Conservation (phyloP, 371 early-diverging fungal genomes). For the Rhizopus delemar region DNA sequence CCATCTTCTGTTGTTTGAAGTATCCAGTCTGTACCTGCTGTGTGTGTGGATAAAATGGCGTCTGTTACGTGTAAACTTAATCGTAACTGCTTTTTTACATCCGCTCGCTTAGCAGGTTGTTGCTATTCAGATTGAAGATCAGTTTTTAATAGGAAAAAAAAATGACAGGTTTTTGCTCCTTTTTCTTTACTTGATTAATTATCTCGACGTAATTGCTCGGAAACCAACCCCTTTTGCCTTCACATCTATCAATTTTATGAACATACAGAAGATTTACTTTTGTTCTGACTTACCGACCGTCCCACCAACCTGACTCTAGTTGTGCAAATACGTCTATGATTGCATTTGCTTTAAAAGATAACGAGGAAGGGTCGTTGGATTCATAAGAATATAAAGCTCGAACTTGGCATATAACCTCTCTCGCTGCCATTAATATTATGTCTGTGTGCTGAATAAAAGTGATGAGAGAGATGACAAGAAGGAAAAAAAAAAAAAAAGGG, state of each 20-base stretch:
- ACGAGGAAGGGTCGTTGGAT: constrained; percentile 68
- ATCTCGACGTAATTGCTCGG: constrained; percentile 82
- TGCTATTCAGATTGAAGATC: too few species aligned
- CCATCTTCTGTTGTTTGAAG: constrained; percentile 61
- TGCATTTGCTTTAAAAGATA: constrained; percentile 79
- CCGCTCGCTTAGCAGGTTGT: background rate
- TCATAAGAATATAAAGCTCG: constrained; percentile 81
- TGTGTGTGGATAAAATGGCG: constrained; percentile 5
- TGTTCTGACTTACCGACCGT: constrained; percentile 59
- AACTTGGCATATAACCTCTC: constrained; percentile 60
- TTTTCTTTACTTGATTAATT: constrained; percentile 19
- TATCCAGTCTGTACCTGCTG: constrained; percentile 42
- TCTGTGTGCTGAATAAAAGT: constrained; percentile 1
- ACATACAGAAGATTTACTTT: constrained; percentile 1
- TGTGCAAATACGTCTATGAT: constrained; percentile 80
- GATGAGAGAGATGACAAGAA: background rate
- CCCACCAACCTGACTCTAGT: constrained; percentile 93
- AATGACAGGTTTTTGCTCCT: too few species aligned
- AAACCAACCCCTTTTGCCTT: constrained; percentile 83
- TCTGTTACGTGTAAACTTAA: constrained; percentile 29
- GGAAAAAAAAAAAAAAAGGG: constrained; percentile 1
- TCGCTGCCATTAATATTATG: constrained; percentile 15
- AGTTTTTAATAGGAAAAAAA: too few species aligned
- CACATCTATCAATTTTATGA: constrained; percentile 38
- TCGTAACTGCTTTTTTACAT: constrained; percentile 20